Base-by-base conservation (phyloP, 176 grass and related monocot species). In the Ananas comosus region DNA sequence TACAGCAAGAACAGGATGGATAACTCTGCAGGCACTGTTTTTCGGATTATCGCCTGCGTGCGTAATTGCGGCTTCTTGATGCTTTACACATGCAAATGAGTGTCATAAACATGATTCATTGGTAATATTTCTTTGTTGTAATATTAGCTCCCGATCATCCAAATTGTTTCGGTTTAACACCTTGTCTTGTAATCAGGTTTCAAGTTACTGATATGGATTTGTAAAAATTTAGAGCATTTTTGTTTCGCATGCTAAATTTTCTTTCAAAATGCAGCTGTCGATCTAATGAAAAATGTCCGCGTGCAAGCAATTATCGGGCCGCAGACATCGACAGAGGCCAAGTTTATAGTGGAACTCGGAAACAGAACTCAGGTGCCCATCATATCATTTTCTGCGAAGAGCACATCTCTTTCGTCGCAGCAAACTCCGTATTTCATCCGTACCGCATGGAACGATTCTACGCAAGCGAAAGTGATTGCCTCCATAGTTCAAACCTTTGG, bases 301-400 rank as follows among this genome's bases (percentile, higher is more conserved):
- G 87, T 91, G 49, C 82, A 91, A 85, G 85, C 91, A 16, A 88
- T 96, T 19, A 50, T 96, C 2, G 87, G 91, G 18, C 84, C 87
- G 17, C 85, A 96, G 71, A 83, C 82, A 58, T 74, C 91, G n/a
- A 53, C 54, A 7, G 77, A 96, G 66, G 85, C 80, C 8, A 91
- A 88, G 57, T 91, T 96, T 65, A 56, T 96, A 14, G 18, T 67
- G 3, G 82, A 76, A 69, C 87, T 96, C 48, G 91, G 91, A 68
- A 81, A 81, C 63, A 96, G 76, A 87, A 33, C 82, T 68, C 71
- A 53, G 0, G 91, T 91, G 19, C 87, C 87, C 11, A 61, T 96
- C 64, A 76, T 96, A 80, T 96, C 91, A 12, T 86, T 96, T 53
- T 91, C 80, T 7, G 80, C 82, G 50, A 70, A 69, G 14, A 80